Evolutionary conservation across 1,139 yeast genomes (phyloP).

Genomic region (Protomyces macrosporus): DNA sequence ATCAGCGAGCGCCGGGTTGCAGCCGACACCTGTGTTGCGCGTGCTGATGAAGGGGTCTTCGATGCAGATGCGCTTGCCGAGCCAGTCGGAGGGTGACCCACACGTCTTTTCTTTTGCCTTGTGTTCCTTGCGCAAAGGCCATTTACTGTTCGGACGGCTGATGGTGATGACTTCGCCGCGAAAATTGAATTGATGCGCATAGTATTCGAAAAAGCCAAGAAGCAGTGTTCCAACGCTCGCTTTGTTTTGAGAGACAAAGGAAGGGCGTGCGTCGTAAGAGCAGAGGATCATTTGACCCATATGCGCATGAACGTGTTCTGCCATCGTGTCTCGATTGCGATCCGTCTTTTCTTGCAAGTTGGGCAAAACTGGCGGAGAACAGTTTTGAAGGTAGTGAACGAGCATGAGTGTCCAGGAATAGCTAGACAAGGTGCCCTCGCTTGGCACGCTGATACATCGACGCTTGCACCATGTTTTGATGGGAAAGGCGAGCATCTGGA

Average conservation of each 20-base stretch:
- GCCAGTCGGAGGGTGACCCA: slow-evolving; percentile 3
- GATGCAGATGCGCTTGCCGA: slow-evolving; percentile 8
- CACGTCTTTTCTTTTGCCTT: background rate
- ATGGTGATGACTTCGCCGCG: slow-evolving; percentile 28
- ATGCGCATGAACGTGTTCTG: slow-evolving; percentile 25
- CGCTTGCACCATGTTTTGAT: slow-evolving; percentile 35
- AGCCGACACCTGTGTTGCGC: slow-evolving; percentile 20
- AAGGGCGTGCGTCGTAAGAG: slow-evolving; percentile 28
- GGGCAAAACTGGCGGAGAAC: slow-evolving; percentile 34
- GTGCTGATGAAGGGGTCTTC: slow-evolving; percentile 17
- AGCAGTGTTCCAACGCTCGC: slow-evolving; percentile 32
- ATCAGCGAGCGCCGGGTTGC: slow-evolving; percentile 3
- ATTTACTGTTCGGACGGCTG: background rate
- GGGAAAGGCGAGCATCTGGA: slow-evolving; percentile 34
- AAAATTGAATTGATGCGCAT: slow-evolving; percentile 33
- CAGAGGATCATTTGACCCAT: slow-evolving; percentile 33
- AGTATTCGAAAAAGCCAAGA: slow-evolving; percentile 33
- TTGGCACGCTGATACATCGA: slow-evolving; percentile 28
- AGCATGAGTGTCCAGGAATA: slow-evolving; percentile 35
- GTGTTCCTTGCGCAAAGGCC: slow-evolving; percentile 3
- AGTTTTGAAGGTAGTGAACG: slow-evolving; percentile 34
- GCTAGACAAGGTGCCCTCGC: slow-evolving; percentile 33
- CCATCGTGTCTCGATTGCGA: background rate
- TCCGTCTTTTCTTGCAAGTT: slow-evolving; percentile 13
- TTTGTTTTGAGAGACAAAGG: slow-evolving; percentile 29